Conservation (phyloP, 176 grass and related monocot species). For the Ampelocalamus luodianensis region DNA sequence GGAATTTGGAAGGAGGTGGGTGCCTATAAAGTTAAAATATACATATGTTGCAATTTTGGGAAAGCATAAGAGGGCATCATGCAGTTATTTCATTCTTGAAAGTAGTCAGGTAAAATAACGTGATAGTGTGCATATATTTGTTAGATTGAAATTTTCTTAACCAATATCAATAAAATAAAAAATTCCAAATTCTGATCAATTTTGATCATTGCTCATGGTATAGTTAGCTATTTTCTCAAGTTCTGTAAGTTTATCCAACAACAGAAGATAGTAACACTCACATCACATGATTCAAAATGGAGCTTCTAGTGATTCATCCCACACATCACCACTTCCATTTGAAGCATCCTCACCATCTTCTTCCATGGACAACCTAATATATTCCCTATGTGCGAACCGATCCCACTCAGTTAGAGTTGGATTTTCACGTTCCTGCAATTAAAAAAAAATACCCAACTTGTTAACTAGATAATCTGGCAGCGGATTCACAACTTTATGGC, state of each 20-base stretch:
- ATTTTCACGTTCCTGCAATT: conserved; percentile 88
- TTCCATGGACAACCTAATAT: conserved; percentile 99
- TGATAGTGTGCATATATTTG: not conserved
- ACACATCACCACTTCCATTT: conserved; percentile 99
- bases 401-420: conserved; percentile 98
- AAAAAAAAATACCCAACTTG: conserved; percentile 12
- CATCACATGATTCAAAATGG: conserved; percentile 86
- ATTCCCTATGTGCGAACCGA: conserved; percentile 95
- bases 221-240: conserved; percentile 4
- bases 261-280: conserved; percentile 46
- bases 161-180: not conserved
- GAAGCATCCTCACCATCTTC: conserved; percentile 99
- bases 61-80: not conserved
- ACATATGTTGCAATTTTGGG: not conserved
- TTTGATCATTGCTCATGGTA: not conserved
- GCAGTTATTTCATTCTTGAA: not conserved
- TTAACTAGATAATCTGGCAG: conserved; percentile 31
- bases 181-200: not conserved
- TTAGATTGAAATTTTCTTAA: not conserved
- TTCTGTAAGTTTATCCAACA: conserved; percentile 17
- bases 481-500: conserved; percentile 30
- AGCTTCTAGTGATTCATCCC: conserved; percentile 97
- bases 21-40: not conserved
- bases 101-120: not conserved
- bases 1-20: not conserved